Conservation (phyloP, 805 yeast genomes). For the Wickerhamia fluorescens region DNA sequence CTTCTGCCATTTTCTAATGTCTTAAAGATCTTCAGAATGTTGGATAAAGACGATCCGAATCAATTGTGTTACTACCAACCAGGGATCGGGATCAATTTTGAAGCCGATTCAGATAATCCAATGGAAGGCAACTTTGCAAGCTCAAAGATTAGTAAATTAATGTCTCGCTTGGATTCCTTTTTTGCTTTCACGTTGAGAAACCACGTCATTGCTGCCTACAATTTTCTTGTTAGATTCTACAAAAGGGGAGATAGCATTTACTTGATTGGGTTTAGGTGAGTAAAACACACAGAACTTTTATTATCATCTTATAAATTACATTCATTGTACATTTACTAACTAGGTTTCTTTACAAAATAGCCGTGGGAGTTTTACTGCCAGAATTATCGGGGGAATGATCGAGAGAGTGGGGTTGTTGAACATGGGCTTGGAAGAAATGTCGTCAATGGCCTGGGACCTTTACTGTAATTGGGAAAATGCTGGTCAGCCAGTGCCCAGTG, state of each 20-base stretch:
- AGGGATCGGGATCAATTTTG: constrained; percentile 53
- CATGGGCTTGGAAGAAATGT: constrained; percentile 49
- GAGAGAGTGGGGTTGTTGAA: constrained; percentile 55
- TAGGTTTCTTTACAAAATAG: no score
- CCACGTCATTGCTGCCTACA: constrained; percentile 54
- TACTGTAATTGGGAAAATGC: constrained; percentile 55
- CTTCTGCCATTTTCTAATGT: constrained; percentile 49
- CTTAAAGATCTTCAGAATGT: constrained; percentile 43
- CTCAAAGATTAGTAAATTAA: background rate
- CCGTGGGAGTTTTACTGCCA: constrained; percentile 61
- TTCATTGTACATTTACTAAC: no score
- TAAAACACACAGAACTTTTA: background rate
- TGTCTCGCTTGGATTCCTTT: constrained; percentile 31
- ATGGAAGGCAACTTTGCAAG: constrained; percentile 4
- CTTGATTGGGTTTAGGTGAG: constrained; percentile 49
- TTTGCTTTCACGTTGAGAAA: constrained; percentile 48
- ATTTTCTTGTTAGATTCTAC: constrained; percentile 43
- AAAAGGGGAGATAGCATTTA: constrained; percentile 44
- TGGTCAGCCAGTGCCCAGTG: constrained; percentile 47
- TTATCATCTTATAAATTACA: no score
- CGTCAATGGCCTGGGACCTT: constrained; percentile 55
- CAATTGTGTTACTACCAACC: constrained; percentile 64
- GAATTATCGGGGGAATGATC: constrained; percentile 60
- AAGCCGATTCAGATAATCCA: constrained; percentile 26
- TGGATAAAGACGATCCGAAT: constrained; percentile 36